A percentile compares a stretch with the other conserved stretches of the same genome.
These are phyloP conservation scores for Podaxis rugospora DNA, from an alignment of 768 basidiomycete species.

Conservation along the genomic window DNA sequence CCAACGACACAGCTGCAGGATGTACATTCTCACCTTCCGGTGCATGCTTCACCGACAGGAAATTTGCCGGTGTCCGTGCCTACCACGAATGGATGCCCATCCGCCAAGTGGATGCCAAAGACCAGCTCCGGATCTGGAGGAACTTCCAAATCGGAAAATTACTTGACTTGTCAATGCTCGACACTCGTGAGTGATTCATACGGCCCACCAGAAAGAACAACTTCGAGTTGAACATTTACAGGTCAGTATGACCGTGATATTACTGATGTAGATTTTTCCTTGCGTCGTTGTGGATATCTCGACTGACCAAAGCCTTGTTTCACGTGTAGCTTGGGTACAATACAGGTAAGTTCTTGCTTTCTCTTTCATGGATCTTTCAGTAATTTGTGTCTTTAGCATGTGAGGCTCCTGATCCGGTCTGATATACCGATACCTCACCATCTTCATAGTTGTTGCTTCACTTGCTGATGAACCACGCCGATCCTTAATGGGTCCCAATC, in stretches of 20 bases:
- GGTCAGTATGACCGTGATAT: conserved; percentile 54
- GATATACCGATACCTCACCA: neutral
- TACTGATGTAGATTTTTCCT: conserved; percentile 38
- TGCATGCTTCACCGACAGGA: conserved; percentile 56
- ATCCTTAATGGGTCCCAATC: neutral
- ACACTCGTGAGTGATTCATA: conserved; percentile 42
- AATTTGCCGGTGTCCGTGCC: conserved; percentile 52
- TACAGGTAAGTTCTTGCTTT: conserved; percentile 28
- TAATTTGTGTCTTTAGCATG: neutral
- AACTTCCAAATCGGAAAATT: conserved; percentile 62
- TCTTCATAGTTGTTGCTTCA: neutral
- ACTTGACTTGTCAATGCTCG: conserved; percentile 56
- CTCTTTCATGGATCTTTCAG: neutral
- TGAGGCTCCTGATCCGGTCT: neutral
- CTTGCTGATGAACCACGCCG: neutral
- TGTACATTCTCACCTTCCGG: conserved; percentile 48
- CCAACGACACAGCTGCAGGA: conserved; percentile 47
- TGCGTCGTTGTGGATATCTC: neutral
- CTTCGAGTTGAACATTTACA: conserved; percentile 9
- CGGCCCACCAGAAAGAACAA: neutral
- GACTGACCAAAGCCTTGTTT: neutral
- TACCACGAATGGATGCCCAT: conserved; percentile 66
- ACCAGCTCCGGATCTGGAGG: conserved; percentile 57
- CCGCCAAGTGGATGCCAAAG: conserved; percentile 48
- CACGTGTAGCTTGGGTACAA: conserved; percentile 41